Evolutionary conservation across 768 basidiomycete genomes (phyloP), one percentile per base, ranked within the genome.

Genomic region (Lyophyllum atratum): DNA sequence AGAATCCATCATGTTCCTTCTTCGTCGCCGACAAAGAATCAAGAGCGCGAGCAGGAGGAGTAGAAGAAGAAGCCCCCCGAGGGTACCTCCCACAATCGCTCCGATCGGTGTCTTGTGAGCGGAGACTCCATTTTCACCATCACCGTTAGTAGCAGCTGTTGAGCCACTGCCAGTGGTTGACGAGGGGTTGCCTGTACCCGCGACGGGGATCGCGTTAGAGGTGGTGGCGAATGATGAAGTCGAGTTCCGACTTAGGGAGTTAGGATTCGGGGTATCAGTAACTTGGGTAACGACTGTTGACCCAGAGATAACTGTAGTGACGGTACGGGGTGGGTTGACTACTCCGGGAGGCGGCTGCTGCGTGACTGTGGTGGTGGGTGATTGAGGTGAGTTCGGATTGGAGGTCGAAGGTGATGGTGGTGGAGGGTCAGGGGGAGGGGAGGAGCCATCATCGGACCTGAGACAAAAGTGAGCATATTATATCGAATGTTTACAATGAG

Each of bases 71-170:
- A 60, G 19, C 6, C 56, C 56, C 8, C 60, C 63, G 1, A 53
- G 55, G 29, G 58, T 55, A 10, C 58, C 59, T 5, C 62, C 65
- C 29, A 47, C 59, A 1, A 60, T 49, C 5, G 55, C 62, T 22
- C 54, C 62, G 2, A 58, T 42, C 19, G 40, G 33, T 39, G 34
- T 21, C 43, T 52, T 55, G 9, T 46, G 2, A 19, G 25, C 19
- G 14, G 37, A 19, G 25, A 15, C 22, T 11, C 17, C 11, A 21
- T 19, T 28, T 25, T 11, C 19, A 31, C 24, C 21, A 22, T 21
- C 28, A 24, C 19, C 15, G 24, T 39, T 33, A 7, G 34, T 26
- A n/a, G 1, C 46, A 40, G 15, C 39, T 19, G 15, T 19, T 19
- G 17, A 19, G 17, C 39, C 39, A 10, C 22, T 40, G 17, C 39